Evolutionary conservation across 108 stramenopile genomes (phyloP), one percentile per base, ranked within the genome.

Genomic region (Cyclotella baltica): DNA sequence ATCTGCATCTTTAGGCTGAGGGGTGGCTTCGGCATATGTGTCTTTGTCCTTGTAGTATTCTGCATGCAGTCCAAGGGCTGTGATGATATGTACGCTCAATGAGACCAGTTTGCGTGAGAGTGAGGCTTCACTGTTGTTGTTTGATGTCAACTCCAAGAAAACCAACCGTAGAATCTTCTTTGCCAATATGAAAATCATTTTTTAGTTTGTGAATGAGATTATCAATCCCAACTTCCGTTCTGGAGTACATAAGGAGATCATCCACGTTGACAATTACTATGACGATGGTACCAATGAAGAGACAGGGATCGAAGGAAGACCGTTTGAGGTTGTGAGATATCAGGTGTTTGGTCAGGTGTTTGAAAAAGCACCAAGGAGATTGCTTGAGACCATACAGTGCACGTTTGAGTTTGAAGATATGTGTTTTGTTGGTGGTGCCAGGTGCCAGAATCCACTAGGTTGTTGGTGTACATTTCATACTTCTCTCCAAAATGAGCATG

Each of bases 131-230:
- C 0, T 65, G 43, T 25, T 68, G n/a, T 2, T 75, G 52, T 57
- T 83, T 23, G 18, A 88, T 75, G 27, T 75, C 57, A 47, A 85
- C 82, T 30, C 85, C 87, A 10, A 85, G 78, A 51, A 84, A 88
- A 23, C 64, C 43, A 28, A 23, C 23, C 0, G 43, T 33, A 10
- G 64, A 34, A 1, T 16, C 64, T 46, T 65, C 64, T 4, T 15
- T 18, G 15, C 38, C 22, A 46, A 65, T 28, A n/a, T 1, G 25
- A 9, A 68, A 18, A 25, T 68, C 47, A 33, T 29, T 31, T 2
- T 33, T 13, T 3, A 68, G 43, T 6, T 27, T 28, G 4, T 27
- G 1, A n/a, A 68, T 68, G 48, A 52, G 40, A 1, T 34, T 1
- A 3, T 68, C 50, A 31, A 68, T 68, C 1, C 18, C 9, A 0